Evolutionary conservation across 2,329 filamentous ascomycete genomes (phyloP).

Genomic region (Tolypocladium ovalisporum): DNA sequence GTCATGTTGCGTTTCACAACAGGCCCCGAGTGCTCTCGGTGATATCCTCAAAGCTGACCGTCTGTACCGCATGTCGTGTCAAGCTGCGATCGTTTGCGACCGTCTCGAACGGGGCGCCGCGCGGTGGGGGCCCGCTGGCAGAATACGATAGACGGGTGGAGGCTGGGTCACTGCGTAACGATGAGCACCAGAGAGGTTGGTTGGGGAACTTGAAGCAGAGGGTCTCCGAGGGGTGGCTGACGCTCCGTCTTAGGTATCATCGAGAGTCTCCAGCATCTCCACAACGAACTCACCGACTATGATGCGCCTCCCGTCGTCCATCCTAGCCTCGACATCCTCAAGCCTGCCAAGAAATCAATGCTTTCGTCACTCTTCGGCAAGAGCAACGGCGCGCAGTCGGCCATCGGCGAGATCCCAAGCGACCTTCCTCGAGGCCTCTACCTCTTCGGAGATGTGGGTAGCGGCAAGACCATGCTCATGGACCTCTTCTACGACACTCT

Average conservation of each 20-base stretch:
- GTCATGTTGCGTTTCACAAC: not conserved
- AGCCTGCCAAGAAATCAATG: conserved; percentile 41
- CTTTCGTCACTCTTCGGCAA: conserved; percentile 53
- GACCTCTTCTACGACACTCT: conserved; percentile 94
- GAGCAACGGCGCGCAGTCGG: conserved; percentile 22
- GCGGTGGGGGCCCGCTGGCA: conserved; percentile 58
- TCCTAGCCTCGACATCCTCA: conserved; percentile 62
- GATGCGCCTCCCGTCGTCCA: conserved; percentile 62
- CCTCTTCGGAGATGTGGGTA: conserved; percentile 92
- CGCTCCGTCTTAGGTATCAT: conserved; percentile 56
- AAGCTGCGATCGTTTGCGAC: conserved; percentile 17
- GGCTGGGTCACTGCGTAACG: conserved; percentile 64
- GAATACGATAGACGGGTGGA: conserved; percentile 82
- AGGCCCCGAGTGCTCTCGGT: not conserved
- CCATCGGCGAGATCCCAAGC: conserved; percentile 48
- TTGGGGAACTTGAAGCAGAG: not conserved
- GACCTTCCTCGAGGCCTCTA: conserved; percentile 81
- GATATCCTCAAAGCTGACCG: not conserved
- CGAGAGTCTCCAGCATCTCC: conserved; percentile 76
- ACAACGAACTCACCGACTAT: conserved; percentile 71
- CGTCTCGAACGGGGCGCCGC: conserved; percentile 10
- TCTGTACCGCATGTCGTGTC: not conserved
- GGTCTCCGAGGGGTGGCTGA: not conserved
- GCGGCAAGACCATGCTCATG: conserved; percentile 99
- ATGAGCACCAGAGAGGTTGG: conserved; percentile 79